Base-by-base conservation (phyloP, 352 stramenopile genomes). In the Blastocystis sp. region DNA sequence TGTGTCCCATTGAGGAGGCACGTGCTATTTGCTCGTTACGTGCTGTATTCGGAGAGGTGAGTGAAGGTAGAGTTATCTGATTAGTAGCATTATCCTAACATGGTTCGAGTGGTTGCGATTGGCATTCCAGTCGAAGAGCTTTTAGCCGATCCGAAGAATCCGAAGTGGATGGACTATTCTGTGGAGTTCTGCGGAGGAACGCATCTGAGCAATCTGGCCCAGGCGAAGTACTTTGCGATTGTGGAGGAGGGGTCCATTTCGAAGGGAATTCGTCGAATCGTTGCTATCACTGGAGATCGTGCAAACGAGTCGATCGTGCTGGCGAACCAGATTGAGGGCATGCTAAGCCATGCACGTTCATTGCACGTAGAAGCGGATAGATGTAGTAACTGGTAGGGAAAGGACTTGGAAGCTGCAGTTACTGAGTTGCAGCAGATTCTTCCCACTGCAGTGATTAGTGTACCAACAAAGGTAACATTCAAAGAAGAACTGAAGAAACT, bases 171-270 rank as follows among this genome's bases (percentile, higher is more conserved):
- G 79, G 93, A 96, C 81, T 97, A 94, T 76, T 98, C 95, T 13
- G 94, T 99, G 26, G 97, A 99, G 93, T 98, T 99, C 92, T 99
- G 97, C 92, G 97, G 97, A 87, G 97, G 97, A 34, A 99, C 96
- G 4, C 97, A 99, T 91, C 89, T 99, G 47, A 93, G 92, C 75
- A 98, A 98, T 92, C 99, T 96, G 20, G 92, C 92, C 24, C 95
- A 99, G 90, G 96, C 97, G 8, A 95, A 94, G 90, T 96, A 95
- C 81, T 99, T 99, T 92, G 96, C 97, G 50, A 91, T 99, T 79
- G 95, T 98, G 43, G 96, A 98, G 91, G 97, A 98, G 91, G 95
- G 95, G 62, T 95, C 95, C 6, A 95, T 98, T 45, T 95, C 96
- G 68, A 98, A 98, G 94, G 97, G 97, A 64, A 98, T 99, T 90